These are phyloP conservation scores for Glycine latifolia DNA, from an alignment of 306 rosid genomes.

Conservation along the genomic window DNA sequence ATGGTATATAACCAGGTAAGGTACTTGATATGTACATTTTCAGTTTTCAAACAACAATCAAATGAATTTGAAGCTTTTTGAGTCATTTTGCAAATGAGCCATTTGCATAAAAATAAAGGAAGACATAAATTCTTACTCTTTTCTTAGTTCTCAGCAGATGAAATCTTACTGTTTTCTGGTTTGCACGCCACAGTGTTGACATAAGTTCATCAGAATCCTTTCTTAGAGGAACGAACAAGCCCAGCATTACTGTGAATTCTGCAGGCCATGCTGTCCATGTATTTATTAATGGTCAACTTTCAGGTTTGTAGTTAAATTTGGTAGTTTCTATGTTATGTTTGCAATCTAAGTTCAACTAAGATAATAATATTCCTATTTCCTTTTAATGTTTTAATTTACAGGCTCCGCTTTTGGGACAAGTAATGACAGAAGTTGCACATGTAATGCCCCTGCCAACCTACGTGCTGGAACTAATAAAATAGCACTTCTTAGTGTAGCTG, in stretches of 20 bases:
- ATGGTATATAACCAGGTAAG: slow-evolving; percentile 96
- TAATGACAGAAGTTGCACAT: slow-evolving; percentile 74
- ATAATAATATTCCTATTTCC: slow-evolving; percentile 25
- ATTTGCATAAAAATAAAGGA: too few relatives aligned
- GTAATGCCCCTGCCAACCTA: slow-evolving; percentile 69
- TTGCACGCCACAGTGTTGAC: slow-evolving; percentile 65
- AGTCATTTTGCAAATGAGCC: too few relatives aligned
- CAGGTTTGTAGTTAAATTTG: slow-evolving; percentile 62
- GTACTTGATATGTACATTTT: not conserved
- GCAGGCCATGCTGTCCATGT: slow-evolving; percentile 91
- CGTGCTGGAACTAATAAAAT: slow-evolving; percentile 79
- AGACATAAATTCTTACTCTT: not conserved
- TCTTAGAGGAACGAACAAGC: slow-evolving; percentile 71
- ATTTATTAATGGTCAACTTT: slow-evolving; percentile 81
- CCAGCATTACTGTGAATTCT: slow-evolving; percentile 75
- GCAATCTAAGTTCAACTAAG: slow-evolving; percentile 34
- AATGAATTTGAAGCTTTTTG: not conserved
- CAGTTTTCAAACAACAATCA: not conserved
- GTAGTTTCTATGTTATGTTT: slow-evolving; percentile 3
- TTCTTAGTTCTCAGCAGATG: not conserved
- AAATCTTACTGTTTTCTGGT: slow-evolving; percentile 28
- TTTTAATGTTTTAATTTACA: slow-evolving; percentile 36
- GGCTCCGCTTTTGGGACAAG: slow-evolving; percentile 88
- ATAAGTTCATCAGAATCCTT: slow-evolving; percentile 80
- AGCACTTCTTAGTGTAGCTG: slow-evolving; percentile 88